A percentile compares a stretch with the other conserved stretches of the same genome.
Evolutionary conservation across 2,329 filamentous ascomycete genomes (phyloP).

Genomic region (Cordyceps fumosorosea): DNA sequence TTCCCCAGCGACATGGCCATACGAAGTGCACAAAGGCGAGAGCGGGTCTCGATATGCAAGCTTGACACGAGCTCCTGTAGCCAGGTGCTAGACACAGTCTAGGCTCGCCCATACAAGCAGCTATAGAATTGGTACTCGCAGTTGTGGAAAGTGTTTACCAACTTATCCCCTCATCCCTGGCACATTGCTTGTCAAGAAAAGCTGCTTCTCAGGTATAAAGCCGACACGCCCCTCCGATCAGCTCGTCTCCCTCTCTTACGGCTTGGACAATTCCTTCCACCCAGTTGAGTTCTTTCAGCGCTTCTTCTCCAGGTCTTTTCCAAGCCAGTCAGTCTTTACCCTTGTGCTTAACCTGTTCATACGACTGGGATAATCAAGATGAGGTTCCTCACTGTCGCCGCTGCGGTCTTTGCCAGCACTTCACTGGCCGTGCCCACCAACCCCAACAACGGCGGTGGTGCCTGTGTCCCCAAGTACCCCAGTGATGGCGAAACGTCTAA

Average conservation of each 20-base stretch:
- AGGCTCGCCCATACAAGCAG: background rate
- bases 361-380: slow-evolving; percentile 13
- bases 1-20: background rate
- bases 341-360: background rate
- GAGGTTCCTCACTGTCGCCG: slow-evolving; percentile 17
- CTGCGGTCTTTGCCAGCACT: slow-evolving; percentile 13
- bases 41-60: slow-evolving; percentile 8
- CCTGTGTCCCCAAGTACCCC: background rate
- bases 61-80: background rate
- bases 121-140: background rate
- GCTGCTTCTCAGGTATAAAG: slow-evolving; percentile 9
- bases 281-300: slow-evolving; percentile 4
- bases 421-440: slow-evolving; percentile 15
- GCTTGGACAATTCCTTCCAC: slow-evolving; percentile 2
- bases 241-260: background rate
- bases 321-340: slow-evolving; percentile 2
- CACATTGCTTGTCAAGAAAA: background rate
- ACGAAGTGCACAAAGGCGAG: background rate
- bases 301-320: background rate
- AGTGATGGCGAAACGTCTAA: background rate
- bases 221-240: background rate
- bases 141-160: background rate
- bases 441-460: slow-evolving; percentile 1
- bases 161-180: background rate
- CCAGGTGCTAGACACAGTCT: too few species aligned